Base-by-base conservation (phyloP, 495 filamentous ascomycete genomes). In the Lophiostoma macrostomum region DNA sequence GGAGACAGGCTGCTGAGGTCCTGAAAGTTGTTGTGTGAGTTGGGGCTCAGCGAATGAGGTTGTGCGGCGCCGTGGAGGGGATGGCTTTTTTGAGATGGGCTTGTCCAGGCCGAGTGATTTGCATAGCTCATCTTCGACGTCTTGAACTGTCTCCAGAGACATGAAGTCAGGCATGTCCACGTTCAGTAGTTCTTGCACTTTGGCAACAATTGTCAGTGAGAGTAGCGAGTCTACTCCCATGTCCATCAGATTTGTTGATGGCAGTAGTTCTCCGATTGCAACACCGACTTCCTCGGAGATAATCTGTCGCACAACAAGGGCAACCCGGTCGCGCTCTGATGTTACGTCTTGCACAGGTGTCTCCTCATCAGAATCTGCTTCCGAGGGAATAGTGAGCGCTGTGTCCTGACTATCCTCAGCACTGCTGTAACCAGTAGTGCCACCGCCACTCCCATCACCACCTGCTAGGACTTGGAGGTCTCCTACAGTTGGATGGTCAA, bases 401-500 rank as follows among this genome's bases (percentile, higher is more conserved):
- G 24, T 20, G 32, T 36, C 49, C 52, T 8, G 52, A 56, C 52
- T 48, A 23, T 41, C 52, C 34, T 47, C 32, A 13, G 35, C 6
- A 12, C 28, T 23, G 13, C 45, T n/a, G n/a, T n/a, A n/a, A n/a
- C n/a, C n/a, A n/a, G n/a, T n/a, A n/a, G n/a, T n/a, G n/a, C n/a
- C n/a, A n/a, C n/a, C n/a, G n/a, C n/a, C n/a, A n/a, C n/a, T n/a
- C n/a, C n/a, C n/a, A n/a, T n/a, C 28, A 20, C 13, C 12, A 27
- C 42, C 42, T 14, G 28, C 19, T 5, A 57, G 29, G 46, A 50
- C 50, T 24, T 36, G 67, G 34, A 75, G 58, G 16, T 71, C 65
- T 7, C 72, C 61, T 34, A 80, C 67, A 1, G 75, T 80, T 12
- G 71, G 69, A 50, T 68, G 68, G 32, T 85, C 80, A 14, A 76